phyloP scores from a whole-genome alignment of 345 rosid genomes.

The Dipteronia sinensis region DNA sequence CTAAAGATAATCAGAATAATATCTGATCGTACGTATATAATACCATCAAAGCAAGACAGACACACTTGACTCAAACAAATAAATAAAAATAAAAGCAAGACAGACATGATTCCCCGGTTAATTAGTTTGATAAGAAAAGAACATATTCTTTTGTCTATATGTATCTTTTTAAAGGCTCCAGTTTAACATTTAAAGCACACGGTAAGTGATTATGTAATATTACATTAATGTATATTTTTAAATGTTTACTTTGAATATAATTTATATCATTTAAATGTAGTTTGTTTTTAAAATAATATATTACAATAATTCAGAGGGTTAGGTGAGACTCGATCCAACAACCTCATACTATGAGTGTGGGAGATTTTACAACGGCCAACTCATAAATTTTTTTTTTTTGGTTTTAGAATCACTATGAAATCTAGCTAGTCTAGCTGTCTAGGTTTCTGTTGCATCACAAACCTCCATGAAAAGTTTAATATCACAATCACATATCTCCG shows the following conservation, averaged over 20 bases:
- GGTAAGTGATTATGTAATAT: no score
- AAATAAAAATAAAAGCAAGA: neutral
- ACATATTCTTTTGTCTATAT: slow-evolving; percentile 28
- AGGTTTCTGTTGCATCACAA: neutral
- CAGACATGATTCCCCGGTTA: slow-evolving; percentile 27
- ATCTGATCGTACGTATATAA: slow-evolving; percentile 20
- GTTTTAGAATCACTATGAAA: neutral
- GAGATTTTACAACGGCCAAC: no score
- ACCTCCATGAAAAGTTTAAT: neutral
- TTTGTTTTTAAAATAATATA: no score
- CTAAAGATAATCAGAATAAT: slow-evolving; percentile 28
- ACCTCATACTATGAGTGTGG: no score
- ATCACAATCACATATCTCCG: no score
- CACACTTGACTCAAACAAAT: neutral
- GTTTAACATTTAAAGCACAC: no score
- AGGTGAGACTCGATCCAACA: no score
- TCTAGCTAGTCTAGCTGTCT: neutral
- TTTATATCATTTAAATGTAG: no score
- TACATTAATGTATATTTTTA: no score
- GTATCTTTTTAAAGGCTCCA: neutral
- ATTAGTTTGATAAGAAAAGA: slow-evolving; percentile 32
- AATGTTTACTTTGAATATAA: no score
- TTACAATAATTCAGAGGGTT: no score
- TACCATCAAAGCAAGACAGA: slow-evolving; percentile 20
- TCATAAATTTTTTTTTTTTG: no score